Conservation (phyloP, 2,329 filamentous ascomycete species). For the Aureobasidium pullulans region DNA sequence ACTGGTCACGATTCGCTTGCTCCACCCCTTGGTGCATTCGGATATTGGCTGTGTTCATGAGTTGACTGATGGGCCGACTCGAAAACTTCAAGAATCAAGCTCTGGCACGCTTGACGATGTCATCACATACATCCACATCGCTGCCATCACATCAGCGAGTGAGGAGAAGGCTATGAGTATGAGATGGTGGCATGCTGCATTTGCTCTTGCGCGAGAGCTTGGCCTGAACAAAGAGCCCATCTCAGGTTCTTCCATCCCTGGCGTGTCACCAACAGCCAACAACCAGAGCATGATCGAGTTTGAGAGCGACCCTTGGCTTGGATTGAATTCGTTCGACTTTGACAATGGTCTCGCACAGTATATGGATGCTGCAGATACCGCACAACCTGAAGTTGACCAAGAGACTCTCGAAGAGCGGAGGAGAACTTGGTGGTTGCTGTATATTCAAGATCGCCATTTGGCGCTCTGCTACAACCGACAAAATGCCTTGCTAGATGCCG, state of each 20-base stretch:
- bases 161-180: slow-evolving; percentile 15
- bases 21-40: slow-evolving; percentile 6
- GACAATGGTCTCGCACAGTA: slow-evolving; percentile 12
- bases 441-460: slow-evolving; percentile 13
- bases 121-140: slow-evolving; percentile 12
- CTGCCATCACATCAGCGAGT: slow-evolving; percentile 12
- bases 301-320: slow-evolving; percentile 13
- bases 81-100: slow-evolving; percentile 2
- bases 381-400: slow-evolving; percentile 5
- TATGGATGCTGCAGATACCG: slow-evolving; percentile 8
- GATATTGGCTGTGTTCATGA: slow-evolving; percentile 12
- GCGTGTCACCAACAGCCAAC: slow-evolving; percentile 12
- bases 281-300: slow-evolving; percentile 14
- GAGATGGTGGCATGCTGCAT: slow-evolving; percentile 14
- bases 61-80: slow-evolving; percentile 5
- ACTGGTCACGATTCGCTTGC: slow-evolving; percentile 7
- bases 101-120: slow-evolving; percentile 12
- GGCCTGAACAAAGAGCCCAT: slow-evolving; percentile 13
- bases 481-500: slow-evolving; percentile 11
- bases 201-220: slow-evolving; percentile 11
- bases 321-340: slow-evolving; percentile 12
- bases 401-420: slow-evolving; percentile 9
- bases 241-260: slow-evolving; percentile 7
- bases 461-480: slow-evolving; percentile 13
- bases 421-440: slow-evolving; percentile 12